phyloP scores from a whole-genome alignment of 345 rosid genomes.

The Lepidium africanum region DNA sequence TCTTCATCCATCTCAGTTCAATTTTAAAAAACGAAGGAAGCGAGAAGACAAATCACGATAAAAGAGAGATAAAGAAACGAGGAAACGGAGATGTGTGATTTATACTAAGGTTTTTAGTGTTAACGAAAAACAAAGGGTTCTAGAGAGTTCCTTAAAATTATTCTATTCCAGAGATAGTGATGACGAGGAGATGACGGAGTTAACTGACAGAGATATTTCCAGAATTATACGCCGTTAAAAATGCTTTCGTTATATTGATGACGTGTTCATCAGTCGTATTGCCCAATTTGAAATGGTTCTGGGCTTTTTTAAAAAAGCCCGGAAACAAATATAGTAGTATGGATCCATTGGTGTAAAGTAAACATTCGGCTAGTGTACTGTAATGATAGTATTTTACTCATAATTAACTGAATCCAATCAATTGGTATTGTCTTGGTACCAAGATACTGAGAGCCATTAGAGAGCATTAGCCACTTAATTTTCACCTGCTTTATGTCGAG shows the following conservation, averaged over 20 bases:
- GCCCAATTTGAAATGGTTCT: no score
- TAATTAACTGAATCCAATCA: no score
- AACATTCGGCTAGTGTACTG: no score
- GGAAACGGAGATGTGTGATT: not conserved
- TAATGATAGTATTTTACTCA: no score
- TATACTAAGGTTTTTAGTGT: conserved; percentile 1
- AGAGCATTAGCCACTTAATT: no score
- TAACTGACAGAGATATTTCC: not conserved
- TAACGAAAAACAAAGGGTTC: conserved; percentile 26
- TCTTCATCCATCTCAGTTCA: conserved; percentile 46
- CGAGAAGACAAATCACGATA: not conserved
- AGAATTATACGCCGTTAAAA: conserved; percentile 5
- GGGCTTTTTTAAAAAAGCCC: no score
- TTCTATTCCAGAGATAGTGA: not conserved
- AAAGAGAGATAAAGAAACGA: not conserved
- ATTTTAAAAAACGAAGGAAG: not conserved
- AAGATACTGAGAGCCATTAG: no score
- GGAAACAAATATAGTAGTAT: no score
- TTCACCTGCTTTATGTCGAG: no score
- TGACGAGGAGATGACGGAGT: conserved; percentile 17
- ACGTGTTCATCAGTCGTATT: not conserved
- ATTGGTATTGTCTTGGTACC: no score
- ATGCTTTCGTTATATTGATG: not conserved
- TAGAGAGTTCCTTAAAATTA: conserved; percentile 32
- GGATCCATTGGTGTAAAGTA: no score